Evolutionary conservation across 768 basidiomycete species (phyloP), one percentile per base, ranked within the genome.

Genomic region (Amanita muscaria): DNA sequence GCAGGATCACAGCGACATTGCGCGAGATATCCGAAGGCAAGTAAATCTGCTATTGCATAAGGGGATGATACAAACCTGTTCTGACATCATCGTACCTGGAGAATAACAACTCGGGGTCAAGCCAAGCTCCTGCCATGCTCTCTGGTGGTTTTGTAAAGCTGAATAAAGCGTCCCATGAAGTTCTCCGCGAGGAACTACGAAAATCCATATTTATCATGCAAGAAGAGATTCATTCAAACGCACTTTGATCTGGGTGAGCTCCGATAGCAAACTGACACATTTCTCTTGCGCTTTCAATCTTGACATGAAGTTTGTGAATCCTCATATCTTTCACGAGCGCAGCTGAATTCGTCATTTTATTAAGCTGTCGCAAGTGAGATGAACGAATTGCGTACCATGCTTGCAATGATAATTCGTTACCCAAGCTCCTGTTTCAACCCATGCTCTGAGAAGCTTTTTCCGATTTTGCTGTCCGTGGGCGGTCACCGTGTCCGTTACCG

Each of bases 1-100:
- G 61, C 64, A 23, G 86, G 85, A 54, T 89, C 79, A 59, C 88
- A 91, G 48, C 86, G 82, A 56, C 79, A 83, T 59, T 90, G 86
- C 0, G 85, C 80, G 44, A 80, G 62, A 54, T 90, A 91, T 1
- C 80, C 86, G 57, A 87, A 89, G n/a, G 67, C 66, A 42, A 91
- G 69, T 11, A 87, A 65, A 18, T 83, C 88, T 90, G 51, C 21
- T 12, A 30, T 22, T 32, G 40, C 38, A 37, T 39, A 34, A 18
- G 11, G 25, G 19, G 10, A 18, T 6, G 21, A 12, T 19, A n/a
- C 21, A 22, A 27, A n/a, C n/a, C 30, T 14, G 18, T 11, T n/a
- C n/a, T n/a, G 18, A 40, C 40, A 18, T 30, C 18, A 9, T 55
- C 69, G 42, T 51, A 86, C 87, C 80, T 23, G 76, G 61, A 6